Conservation (phyloP, 331 rosid genomes). For the Saraca asoca region DNA sequence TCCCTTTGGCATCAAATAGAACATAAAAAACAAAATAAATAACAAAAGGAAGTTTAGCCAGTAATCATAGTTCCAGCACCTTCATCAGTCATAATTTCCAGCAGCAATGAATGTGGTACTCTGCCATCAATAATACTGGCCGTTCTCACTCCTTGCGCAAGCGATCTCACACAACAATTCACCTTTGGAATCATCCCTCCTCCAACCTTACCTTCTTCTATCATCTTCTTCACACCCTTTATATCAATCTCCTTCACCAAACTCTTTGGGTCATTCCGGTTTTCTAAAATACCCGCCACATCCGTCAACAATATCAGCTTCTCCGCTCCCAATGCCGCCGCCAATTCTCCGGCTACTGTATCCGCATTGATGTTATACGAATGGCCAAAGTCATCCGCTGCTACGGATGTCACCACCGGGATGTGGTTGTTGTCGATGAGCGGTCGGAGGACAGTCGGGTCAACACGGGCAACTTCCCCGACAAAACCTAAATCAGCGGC, state of each 20-base stretch:
- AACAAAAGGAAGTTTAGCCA: constrained; percentile 31
- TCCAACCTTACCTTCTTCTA: constrained; percentile 60
- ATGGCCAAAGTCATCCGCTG: constrained; percentile 74
- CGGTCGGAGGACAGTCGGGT: constrained; percentile 60
- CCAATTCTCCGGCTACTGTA: constrained; percentile 82
- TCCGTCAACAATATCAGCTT: constrained; percentile 78
- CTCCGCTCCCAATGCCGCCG: constrained; percentile 91
- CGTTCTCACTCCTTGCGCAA: constrained; percentile 79
- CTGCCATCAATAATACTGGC: constrained; percentile 86
- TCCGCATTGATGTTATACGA: constrained; percentile 86
- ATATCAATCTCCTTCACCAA: constrained; percentile 73
- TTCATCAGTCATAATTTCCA: constrained; percentile 83
- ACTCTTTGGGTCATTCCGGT: constrained; percentile 58
- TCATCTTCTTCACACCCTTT: constrained; percentile 73
- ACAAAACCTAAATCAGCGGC: constrained; percentile 72
- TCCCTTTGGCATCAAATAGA: no score
- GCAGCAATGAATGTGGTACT: constrained; percentile 71
- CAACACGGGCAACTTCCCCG: constrained; percentile 72
- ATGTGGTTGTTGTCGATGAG: constrained; percentile 61
- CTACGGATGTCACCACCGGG: constrained; percentile 85
- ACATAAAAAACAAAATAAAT: no score
- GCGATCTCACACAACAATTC: constrained; percentile 70
- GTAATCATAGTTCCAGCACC: constrained; percentile 92
- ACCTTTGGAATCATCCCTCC: constrained; percentile 96
- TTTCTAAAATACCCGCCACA: constrained; percentile 76